Conservation (phyloP, 495 filamentous ascomycete genomes). For the Wilcoxina mikolae region DNA sequence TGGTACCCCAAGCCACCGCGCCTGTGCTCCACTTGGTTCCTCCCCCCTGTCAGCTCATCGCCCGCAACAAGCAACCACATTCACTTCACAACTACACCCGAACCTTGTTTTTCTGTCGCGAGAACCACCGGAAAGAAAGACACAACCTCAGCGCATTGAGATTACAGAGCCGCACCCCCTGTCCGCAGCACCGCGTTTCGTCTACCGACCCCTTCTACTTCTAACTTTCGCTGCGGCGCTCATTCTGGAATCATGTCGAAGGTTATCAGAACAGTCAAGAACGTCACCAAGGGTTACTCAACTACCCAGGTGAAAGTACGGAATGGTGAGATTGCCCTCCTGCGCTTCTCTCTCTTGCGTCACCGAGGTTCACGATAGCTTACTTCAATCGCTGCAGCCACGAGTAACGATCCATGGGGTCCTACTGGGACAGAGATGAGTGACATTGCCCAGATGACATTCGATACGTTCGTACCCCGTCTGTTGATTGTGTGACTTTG, state of each 20-base stretch:
- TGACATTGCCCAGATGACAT: slow-evolving; percentile 94
- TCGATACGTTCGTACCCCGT: slow-evolving; percentile 43
- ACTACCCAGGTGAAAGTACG: slow-evolving; percentile 95
- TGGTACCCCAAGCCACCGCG: too few species aligned
- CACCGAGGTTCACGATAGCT: not conserved
- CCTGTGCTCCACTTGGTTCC: too few species aligned
- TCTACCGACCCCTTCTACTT: not conserved
- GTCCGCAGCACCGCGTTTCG: not conserved
- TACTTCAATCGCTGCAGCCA: slow-evolving; percentile 60
- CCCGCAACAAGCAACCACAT: not conserved
- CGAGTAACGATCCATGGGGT: slow-evolving; percentile 98
- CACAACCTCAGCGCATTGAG: not conserved
- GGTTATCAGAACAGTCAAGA: slow-evolving; percentile 95
- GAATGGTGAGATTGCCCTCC: slow-evolving; percentile 58
- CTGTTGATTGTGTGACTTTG: too few species aligned
- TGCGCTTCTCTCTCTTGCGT: not conserved
- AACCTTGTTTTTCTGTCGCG: not conserved
- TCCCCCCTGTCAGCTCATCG: too few species aligned
- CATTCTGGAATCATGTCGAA: slow-evolving; percentile 56
- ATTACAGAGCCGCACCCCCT: not conserved
- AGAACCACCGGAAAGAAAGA: not conserved
- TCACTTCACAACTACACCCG: not conserved
- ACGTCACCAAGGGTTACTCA: slow-evolving; percentile 99
- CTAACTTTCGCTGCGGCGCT: not conserved
- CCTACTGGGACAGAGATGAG: slow-evolving; percentile 97